Conservation (phyloP, 2,329 filamentous ascomycete genomes). For the Fusarium sp. region DNA sequence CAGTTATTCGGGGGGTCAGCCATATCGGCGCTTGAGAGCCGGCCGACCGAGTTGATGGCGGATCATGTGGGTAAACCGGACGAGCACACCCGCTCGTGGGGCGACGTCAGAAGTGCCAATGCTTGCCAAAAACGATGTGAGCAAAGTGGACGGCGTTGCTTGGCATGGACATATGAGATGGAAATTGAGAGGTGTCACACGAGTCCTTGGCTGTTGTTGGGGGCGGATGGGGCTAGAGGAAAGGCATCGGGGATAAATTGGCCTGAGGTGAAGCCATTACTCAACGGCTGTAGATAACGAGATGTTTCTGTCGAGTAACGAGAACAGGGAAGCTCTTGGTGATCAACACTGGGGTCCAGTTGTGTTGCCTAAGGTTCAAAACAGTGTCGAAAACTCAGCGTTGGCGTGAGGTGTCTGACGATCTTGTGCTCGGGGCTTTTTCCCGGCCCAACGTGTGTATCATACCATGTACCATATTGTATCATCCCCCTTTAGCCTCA, state of each 20-base stretch:
- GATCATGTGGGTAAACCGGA: conserved; percentile 65
- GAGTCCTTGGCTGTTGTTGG: conserved; percentile 64
- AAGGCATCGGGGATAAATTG: conserved; percentile 52
- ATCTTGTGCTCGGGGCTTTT: conserved; percentile 22
- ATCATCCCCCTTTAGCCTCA: conserved; percentile 34
- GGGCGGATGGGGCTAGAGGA: conserved; percentile 45
- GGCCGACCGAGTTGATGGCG: conserved; percentile 53
- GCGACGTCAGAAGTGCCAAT: conserved; percentile 53
- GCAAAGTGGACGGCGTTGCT: conserved; percentile 53
- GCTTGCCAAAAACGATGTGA: conserved; percentile 59
- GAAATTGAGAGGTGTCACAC: conserved; percentile 55
- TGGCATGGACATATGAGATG: conserved; percentile 65
- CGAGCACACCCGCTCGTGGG: conserved; percentile 55
- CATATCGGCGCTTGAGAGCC: conserved; percentile 52
- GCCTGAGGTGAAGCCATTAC: conserved; percentile 45
- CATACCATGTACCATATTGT: conserved; percentile 28
- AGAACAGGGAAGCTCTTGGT: conserved; percentile 3
- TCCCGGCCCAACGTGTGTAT: conserved; percentile 20
- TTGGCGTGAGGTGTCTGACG: conserved; percentile 23
- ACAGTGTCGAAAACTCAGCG: conserved; percentile 14
- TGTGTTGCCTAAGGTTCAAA: conserved; percentile 16
- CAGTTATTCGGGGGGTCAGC: conserved; percentile 58
- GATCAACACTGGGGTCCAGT: conserved; percentile 3
- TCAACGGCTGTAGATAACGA: conserved; percentile 42
- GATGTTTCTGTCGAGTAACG: conserved; percentile 1